These are phyloP conservation scores for Thuidium tamariscinum DNA, from an alignment of 225 moss, liverwort and hornwort genomes.

Conservation along the genomic window DNA sequence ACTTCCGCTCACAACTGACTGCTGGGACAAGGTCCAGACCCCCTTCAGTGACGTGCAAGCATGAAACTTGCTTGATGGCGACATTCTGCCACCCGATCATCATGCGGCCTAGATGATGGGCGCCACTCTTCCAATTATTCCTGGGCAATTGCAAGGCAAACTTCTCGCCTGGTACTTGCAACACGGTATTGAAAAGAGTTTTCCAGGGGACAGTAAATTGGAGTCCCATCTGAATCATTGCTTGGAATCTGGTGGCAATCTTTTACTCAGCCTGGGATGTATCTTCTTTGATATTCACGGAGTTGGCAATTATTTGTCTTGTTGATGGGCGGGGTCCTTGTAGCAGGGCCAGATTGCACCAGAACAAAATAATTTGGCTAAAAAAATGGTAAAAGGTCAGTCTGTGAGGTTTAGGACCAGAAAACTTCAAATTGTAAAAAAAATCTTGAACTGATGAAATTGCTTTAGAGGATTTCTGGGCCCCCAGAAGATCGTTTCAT, in stretches of 20 bases:
- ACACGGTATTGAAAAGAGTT: too few relatives aligned
- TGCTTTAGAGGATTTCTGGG: too few relatives aligned
- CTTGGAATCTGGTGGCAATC: background rate
- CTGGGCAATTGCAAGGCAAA: background rate
- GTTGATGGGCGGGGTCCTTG: background rate
- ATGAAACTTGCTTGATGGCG: background rate
- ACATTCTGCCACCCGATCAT: background rate
- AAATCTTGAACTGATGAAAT: too few relatives aligned
- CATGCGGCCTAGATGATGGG: too few relatives aligned
- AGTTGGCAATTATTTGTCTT: background rate
- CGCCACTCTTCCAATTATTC: background rate
- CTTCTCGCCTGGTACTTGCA: background rate
- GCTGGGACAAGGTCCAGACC: background rate
- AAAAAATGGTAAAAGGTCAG: too few relatives aligned
- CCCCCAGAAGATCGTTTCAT: too few relatives aligned
- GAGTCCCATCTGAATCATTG: too few relatives aligned
- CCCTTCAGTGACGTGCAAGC: background rate
- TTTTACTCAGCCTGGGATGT: background rate
- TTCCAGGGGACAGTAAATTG: background rate
- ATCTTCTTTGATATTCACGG: background rate
- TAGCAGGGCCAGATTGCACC: too few relatives aligned
- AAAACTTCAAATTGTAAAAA: too few relatives aligned
- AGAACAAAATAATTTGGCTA: too few relatives aligned
- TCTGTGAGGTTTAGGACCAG: too few relatives aligned
- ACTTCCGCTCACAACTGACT: background rate